phyloP scores from a whole-genome alignment of 2,329 filamentous ascomycete genomes.

The Calonectria ilicicola region DNA sequence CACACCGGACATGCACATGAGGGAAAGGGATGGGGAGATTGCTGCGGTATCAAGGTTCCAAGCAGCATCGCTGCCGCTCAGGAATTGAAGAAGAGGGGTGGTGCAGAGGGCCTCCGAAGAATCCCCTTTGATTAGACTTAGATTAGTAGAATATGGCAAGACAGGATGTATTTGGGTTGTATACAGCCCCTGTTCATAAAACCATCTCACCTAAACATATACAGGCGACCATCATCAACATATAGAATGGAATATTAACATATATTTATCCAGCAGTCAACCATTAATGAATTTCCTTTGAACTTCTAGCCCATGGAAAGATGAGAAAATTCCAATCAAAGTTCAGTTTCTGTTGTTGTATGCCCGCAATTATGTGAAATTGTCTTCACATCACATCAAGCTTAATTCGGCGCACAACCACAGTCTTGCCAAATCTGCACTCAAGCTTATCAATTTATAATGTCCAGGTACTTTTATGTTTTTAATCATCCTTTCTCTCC shows the following conservation, averaged over 20 bases:
- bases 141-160: constrained; percentile 8
- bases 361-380: too few relatives aligned
- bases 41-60: constrained; percentile 97
- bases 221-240: background rate
- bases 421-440: too few relatives aligned
- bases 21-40: constrained; percentile 87
- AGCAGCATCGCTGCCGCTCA: constrained; percentile 92
- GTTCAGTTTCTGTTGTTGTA: too few relatives aligned
- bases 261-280: background rate
- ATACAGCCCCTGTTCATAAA: constrained; percentile 14
- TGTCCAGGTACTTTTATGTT: too few relatives aligned
- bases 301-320: too few relatives aligned
- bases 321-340: too few relatives aligned
- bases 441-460: too few relatives aligned
- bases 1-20: constrained; percentile 73
- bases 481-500: too few relatives aligned
- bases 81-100: constrained; percentile 83
- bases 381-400: too few relatives aligned
- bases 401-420: too few relatives aligned
- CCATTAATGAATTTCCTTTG: too few relatives aligned
- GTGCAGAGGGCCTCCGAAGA: constrained; percentile 71
- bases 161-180: constrained; percentile 9
- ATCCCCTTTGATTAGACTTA: constrained; percentile 82
- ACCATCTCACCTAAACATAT: background rate
- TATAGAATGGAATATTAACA: too few relatives aligned